A percentile compares a stretch with the other conserved stretches of the same genome.
These are phyloP conservation scores for Sugiyamaella paludigena DNA, from an alignment of 1,139 yeast species.

Conservation along the genomic window DNA sequence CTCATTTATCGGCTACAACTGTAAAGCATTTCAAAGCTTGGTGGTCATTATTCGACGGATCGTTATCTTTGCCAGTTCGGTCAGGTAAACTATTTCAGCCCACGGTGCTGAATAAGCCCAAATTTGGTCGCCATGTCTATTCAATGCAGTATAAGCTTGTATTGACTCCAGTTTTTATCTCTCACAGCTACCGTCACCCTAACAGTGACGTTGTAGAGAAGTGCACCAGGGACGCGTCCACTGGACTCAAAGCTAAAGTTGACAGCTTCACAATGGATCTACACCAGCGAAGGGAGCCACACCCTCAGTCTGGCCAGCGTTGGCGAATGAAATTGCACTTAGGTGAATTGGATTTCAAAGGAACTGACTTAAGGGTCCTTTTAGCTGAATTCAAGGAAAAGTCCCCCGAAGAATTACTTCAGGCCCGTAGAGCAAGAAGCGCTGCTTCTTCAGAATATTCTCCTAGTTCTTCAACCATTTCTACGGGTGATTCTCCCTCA, in stretches of 20 bases:
- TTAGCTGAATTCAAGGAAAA: constrained; percentile 64
- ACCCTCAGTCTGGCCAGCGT: constrained; percentile 53
- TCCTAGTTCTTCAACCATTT: constrained; percentile 19
- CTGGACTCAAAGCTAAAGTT: constrained; percentile 77
- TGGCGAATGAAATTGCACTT: constrained; percentile 67
- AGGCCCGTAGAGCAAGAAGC: constrained; percentile 27
- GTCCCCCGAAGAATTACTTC: constrained; percentile 49
- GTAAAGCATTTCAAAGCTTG: constrained; percentile 70
- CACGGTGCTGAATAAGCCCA: constrained; percentile 44
- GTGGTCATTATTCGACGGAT: constrained; percentile 78
- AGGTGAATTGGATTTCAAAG: constrained; percentile 71
- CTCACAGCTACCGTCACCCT: constrained; percentile 67
- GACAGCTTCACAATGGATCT: constrained; percentile 68
- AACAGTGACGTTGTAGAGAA: constrained; percentile 46
- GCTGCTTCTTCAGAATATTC: constrained; percentile 13
- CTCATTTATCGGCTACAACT: constrained; percentile 71
- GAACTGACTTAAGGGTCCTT: constrained; percentile 70
- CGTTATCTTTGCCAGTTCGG: constrained; percentile 70
- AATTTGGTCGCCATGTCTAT: constrained; percentile 73
- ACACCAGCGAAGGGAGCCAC: constrained; percentile 78
- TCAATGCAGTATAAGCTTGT: constrained; percentile 79
- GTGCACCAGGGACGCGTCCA: constrained; percentile 53
- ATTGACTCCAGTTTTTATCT: constrained; percentile 67
- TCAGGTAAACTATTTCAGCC: constrained; percentile 65
- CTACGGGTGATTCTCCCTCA: constrained; percentile 9